phyloP scores from a whole-genome alignment of 2,329 filamentous ascomycete species.

The Colletotrichum sp. region DNA sequence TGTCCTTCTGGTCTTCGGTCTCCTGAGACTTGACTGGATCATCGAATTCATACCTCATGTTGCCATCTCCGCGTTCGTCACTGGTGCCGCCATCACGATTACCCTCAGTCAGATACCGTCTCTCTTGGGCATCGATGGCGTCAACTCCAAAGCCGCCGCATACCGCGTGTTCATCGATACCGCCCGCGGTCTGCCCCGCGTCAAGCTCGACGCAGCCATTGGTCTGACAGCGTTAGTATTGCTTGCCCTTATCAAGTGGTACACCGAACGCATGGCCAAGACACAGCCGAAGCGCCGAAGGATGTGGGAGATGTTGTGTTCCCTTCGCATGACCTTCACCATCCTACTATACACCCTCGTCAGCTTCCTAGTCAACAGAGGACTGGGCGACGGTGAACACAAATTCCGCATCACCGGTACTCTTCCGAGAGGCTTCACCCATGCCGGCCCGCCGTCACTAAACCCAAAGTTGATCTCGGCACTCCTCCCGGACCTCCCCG shows the following conservation, averaged over 20 bases:
- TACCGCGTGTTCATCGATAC: constrained; percentile 58
- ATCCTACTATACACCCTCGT: constrained; percentile 79
- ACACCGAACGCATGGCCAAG: constrained; percentile 64
- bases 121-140: constrained; percentile 53
- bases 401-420: constrained; percentile 67
- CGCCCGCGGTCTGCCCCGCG: constrained; percentile 47
- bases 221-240: constrained; percentile 71
- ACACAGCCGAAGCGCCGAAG: constrained; percentile 65
- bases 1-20: constrained; percentile 53
- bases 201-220: constrained; percentile 73
- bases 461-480: constrained; percentile 58
- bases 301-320: constrained; percentile 75
- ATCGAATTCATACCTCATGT: constrained; percentile 60
- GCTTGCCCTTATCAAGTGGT: constrained; percentile 63
- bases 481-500: constrained; percentile 69
- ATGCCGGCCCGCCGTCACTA: constrained; percentile 64
- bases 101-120: constrained; percentile 53
- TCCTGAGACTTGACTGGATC: constrained; percentile 57
- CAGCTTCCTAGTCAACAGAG: constrained; percentile 69
- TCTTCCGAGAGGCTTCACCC: constrained; percentile 59
- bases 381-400: constrained; percentile 49
- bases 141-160: constrained; percentile 53
- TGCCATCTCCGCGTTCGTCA: constrained; percentile 60
- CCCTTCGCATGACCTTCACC: constrained; percentile 75
- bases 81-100: constrained; percentile 56